These are phyloP conservation scores for Paramecium sonneborni DNA, from an alignment of 73 alveolate genomes.

Conservation along the genomic window DNA sequence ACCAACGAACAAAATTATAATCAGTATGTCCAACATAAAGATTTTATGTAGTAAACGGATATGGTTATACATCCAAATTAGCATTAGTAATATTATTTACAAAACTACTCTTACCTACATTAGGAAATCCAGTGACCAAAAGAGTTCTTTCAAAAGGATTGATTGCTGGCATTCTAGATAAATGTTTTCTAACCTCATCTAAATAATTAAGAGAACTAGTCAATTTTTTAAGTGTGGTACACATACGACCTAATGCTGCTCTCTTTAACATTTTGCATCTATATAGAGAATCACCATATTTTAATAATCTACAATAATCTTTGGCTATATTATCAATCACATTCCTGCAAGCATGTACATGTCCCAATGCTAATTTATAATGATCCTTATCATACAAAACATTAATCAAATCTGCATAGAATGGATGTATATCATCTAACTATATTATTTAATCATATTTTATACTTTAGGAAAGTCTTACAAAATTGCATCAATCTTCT, in stretches of 20 bases:
- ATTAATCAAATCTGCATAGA: constrained; percentile 99
- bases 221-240: constrained; percentile 98
- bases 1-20: constrained; percentile 98
- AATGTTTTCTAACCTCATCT: constrained; percentile 99
- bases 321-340: constrained; percentile 96
- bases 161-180: constrained; percentile 98
- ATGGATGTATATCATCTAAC: constrained; percentile 99
- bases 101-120: constrained; percentile 99
- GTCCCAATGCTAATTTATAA: constrained; percentile 99
- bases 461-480: constrained; percentile 96
- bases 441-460: not conserved
- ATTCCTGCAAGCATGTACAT: constrained; percentile 86
- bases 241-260: constrained; percentile 97
- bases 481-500: constrained; percentile 95
- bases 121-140: constrained; percentile 98
- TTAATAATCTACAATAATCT: constrained; percentile 97
- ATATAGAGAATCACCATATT: constrained; percentile 99
- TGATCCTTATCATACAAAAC: constrained; percentile 99
- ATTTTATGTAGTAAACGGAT: constrained; percentile 99
- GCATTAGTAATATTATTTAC: constrained; percentile 98
- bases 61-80: constrained; percentile 93
- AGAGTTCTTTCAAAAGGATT: constrained; percentile 97
- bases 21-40: constrained; percentile 99
- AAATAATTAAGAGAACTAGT: constrained; percentile 94
- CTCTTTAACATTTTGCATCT: constrained; percentile 98